Evolutionary conservation across 257 asterid genomes (phyloP).

Genomic region (Perilla frutescens): DNA sequence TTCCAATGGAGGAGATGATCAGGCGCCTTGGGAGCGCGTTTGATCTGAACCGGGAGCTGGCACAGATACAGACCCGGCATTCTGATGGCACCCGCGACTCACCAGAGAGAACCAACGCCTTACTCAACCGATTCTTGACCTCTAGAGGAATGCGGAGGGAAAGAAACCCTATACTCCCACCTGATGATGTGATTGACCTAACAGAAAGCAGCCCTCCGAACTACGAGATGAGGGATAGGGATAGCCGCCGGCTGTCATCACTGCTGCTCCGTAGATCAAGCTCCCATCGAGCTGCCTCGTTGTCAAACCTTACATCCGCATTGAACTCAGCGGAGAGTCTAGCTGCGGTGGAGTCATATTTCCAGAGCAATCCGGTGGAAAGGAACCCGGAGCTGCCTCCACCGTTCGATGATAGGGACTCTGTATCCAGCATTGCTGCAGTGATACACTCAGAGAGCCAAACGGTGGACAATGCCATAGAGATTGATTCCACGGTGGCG

Average conservation of each 20-base stretch:
- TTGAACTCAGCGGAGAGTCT: slow-evolving; percentile 61
- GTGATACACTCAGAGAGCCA: slow-evolving; percentile 97
- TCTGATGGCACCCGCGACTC: slow-evolving; percentile 53
- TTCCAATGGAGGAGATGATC: slow-evolving; percentile 92
- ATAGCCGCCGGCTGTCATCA: slow-evolving; percentile 57
- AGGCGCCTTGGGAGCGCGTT: slow-evolving; percentile 71
- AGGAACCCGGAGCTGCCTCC: slow-evolving; percentile 56
- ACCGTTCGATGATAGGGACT: slow-evolving; percentile 83
- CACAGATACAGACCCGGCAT: slow-evolving; percentile 54
- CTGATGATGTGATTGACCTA: slow-evolving; percentile 66
- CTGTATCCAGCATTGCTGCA: slow-evolving; percentile 95
- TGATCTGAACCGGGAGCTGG: slow-evolving; percentile 55
- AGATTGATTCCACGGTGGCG: slow-evolving; percentile 84
- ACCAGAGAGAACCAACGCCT: slow-evolving; percentile 69
- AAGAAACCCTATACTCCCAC: slow-evolving; percentile 43
- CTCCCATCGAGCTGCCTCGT: slow-evolving; percentile 64
- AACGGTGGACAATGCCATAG: slow-evolving; percentile 85
- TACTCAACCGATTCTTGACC: slow-evolving; percentile 73
- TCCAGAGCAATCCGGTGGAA: slow-evolving; percentile 51
- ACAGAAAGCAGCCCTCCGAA: slow-evolving; percentile 59
- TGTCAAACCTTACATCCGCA: slow-evolving; percentile 52
- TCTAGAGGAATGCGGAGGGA: slow-evolving; percentile 85
- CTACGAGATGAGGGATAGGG: slow-evolving; percentile 49
- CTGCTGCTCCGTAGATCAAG: slow-evolving; percentile 64
- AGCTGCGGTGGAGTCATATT: slow-evolving; percentile 71